phyloP scores from a whole-genome alignment of 805 yeast species.

The Ogataea methanolica region DNA sequence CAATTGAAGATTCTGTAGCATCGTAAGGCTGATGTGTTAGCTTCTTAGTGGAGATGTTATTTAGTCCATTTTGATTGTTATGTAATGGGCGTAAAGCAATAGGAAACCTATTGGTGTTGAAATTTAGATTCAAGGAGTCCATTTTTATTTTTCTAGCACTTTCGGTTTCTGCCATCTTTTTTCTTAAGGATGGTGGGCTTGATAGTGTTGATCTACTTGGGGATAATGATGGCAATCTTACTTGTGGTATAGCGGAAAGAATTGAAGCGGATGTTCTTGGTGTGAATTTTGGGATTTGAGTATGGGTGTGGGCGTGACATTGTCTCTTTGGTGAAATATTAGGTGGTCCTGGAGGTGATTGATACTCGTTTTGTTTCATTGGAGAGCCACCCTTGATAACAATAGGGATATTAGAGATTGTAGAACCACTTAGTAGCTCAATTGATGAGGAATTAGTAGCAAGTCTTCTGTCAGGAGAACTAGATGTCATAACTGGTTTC shows the following conservation, averaged over 20 bases:
- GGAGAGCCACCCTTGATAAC: conserved; percentile 28
- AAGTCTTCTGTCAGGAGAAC: too few relatives aligned
- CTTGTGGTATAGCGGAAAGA: conserved; percentile 2
- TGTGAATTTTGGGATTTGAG: conserved; percentile 3
- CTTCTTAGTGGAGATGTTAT: background rate
- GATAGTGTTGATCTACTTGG: conserved; percentile 1
- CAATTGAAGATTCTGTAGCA: conserved; percentile 9
- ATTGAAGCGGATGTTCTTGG: conserved; percentile 1
- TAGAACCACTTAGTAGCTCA: conserved; percentile 9
- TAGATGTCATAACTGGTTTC: background rate
- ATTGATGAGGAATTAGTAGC: conserved; percentile 1
- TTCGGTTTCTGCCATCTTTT: background rate
- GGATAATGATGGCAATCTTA: conserved; percentile 5
- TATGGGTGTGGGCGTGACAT: background rate
- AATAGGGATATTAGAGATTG: conserved; percentile 23
- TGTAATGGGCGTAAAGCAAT: too few relatives aligned
- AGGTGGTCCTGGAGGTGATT: background rate
- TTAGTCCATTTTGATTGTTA: too few relatives aligned
- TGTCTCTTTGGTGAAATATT: background rate
- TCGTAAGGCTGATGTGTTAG: background rate
- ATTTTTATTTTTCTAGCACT: background rate
- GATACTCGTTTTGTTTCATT: conserved; percentile 8
- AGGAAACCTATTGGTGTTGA: too few relatives aligned
- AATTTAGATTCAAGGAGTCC: too few relatives aligned
- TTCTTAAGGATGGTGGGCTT: conserved; percentile 4